phyloP scores from a whole-genome alignment of 768 basidiomycete species.

The Holtermannia corniformis region DNA sequence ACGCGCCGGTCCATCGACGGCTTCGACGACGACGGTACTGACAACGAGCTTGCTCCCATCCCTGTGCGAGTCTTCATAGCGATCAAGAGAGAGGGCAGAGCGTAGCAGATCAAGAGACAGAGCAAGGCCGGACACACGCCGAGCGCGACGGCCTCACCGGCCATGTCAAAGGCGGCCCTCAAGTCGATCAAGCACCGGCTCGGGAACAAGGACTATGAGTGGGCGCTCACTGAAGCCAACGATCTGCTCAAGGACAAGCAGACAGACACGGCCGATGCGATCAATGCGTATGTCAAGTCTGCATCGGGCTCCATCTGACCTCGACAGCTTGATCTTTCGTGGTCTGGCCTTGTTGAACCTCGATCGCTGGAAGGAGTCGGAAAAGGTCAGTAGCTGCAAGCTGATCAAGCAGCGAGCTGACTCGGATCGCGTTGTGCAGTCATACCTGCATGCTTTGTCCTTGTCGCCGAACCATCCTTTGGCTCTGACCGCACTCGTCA shows the following conservation, averaged over 20 bases:
- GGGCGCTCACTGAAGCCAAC: constrained; percentile 25
- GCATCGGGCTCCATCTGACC: background rate
- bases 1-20: no score
- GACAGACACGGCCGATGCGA: background rate
- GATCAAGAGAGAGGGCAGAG: no score
- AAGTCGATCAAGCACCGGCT: constrained; percentile 32
- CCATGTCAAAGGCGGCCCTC: constrained; percentile 24
- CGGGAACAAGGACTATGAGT: constrained; percentile 21
- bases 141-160: background rate
- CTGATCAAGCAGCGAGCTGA: background rate
- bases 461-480: constrained; percentile 60
- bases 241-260: constrained; percentile 14
- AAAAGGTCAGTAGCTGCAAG: constrained; percentile 57
- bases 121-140: background rate
- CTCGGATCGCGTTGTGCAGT: no score
- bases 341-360: constrained; percentile 72
- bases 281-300: background rate
- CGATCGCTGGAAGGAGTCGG: constrained; percentile 60
- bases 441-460: constrained; percentile 66
- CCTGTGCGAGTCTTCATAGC: no score
- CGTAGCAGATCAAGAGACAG: no score
- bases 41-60: no score
- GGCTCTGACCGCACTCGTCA: constrained; percentile 47
- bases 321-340: constrained; percentile 67
- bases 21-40: no score